A percentile compares a stretch with the other conserved stretches of the same genome.
Evolutionary conservation across 768 basidiomycete species (phyloP).

Genomic region (Tephrocybe sp.): DNA sequence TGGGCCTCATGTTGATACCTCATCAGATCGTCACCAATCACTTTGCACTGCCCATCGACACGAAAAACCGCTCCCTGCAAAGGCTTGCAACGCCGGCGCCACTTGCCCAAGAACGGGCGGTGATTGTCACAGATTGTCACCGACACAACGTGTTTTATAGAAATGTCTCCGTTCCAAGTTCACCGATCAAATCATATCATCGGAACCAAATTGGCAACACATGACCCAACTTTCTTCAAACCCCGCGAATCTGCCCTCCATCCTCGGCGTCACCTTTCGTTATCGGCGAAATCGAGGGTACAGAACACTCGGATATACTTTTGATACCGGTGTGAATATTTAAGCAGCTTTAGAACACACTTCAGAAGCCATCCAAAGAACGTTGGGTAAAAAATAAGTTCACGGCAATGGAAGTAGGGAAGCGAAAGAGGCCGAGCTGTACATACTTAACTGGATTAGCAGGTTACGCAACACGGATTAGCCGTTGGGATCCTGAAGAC

Average conservation of each 20-base stretch:
- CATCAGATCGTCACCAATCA: neutral
- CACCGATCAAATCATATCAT: conserved; percentile 3
- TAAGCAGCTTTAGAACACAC: neutral
- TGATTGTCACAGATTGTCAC: neutral
- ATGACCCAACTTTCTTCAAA: conserved; percentile 13
- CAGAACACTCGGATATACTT: neutral
- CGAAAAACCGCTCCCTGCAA: neutral
- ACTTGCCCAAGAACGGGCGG: neutral
- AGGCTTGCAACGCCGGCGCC: neutral
- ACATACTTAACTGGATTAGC: neutral
- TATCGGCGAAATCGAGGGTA: conserved; percentile 11
- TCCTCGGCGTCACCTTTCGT: conserved; percentile 2
- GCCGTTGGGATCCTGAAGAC: neutral
- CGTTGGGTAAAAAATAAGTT: no score
- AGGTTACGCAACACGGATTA: neutral
- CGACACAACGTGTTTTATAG: neutral
- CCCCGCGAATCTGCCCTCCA: conserved; percentile 15
- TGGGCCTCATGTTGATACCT: conserved; percentile 15
- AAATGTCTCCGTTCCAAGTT: neutral
- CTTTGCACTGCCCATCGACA: no score
- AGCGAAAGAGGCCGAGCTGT: neutral
- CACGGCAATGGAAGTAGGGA: neutral
- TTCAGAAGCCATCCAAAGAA: neutral
- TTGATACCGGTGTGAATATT: neutral
- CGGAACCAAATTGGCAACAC: conserved; percentile 10